Base-by-base conservation (phyloP, 148 eudicot species). In the Chenopodium berlandieri region DNA sequence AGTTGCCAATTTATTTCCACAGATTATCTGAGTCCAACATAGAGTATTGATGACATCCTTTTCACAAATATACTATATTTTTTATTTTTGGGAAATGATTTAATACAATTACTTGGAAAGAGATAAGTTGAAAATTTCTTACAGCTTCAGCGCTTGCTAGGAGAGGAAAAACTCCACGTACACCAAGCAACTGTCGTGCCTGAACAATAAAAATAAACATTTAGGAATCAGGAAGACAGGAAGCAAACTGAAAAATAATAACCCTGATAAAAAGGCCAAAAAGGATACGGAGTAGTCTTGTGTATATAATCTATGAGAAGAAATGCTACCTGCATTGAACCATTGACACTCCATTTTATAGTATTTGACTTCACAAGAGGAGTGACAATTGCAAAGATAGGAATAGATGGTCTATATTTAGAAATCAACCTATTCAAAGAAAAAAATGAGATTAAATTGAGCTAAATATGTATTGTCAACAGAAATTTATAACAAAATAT, bases 161-260 rank as follows among this genome's bases (percentile, higher is more conserved):
- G 48, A 87, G 78, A 47, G 93, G 90, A 27, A 60, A 80, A 86
- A 90, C 85, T 86, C 93, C 93, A 83, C 93, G 82, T 23, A 90
- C 89, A 62, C 83, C 88, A 27, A 89, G 93, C 89, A 89, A 82
- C 79, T 90, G 93, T 67, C 89, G 87, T 44, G 93, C 93, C 93
- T 90, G 91, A 75, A 81, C 64, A 54, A 56, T 17, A 23, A 64
- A 40, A 67, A 66, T 5, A 63, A 71, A 48, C 79, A 44, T 31
- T 73, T 27, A 54, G 60, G 40, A 40, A 40, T 40, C 44, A 5
- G 44, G 44, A 40, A 40, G 44, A 40, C 44, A 6, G 44, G 44
- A 32, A 11, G 27, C 22, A 72, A 31, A 48, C 32, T 44, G 11
- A n/a, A 5, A 13, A 71, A 19, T 19, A 0, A 3, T n/a, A 0